Evolutionary conservation across 805 yeast genomes (phyloP).

Genomic region (Myxozyma monticola): DNA sequence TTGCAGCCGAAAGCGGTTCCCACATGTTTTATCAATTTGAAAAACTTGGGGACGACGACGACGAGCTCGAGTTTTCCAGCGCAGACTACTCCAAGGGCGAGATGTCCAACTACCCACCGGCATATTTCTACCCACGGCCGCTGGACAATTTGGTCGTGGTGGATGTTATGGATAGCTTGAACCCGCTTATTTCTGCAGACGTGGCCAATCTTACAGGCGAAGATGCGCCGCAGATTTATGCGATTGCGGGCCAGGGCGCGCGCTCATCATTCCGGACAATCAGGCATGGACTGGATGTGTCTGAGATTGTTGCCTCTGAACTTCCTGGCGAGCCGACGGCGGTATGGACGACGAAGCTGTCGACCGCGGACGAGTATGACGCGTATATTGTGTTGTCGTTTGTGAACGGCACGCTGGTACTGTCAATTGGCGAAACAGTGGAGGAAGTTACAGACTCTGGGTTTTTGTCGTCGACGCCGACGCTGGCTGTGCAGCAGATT

Average conservation of each 20-base stretch:
- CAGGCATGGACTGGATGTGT: slow-evolving; percentile 59
- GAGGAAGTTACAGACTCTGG: slow-evolving; percentile 72
- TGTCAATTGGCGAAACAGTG: slow-evolving; percentile 76
- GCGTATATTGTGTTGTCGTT: slow-evolving; percentile 66
- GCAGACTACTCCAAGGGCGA: slow-evolving; percentile 37
- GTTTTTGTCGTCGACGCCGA: slow-evolving; percentile 54
- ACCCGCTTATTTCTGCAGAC: slow-evolving; percentile 54
- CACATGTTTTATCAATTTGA: slow-evolving; percentile 77
- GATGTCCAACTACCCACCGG: slow-evolving; percentile 41
- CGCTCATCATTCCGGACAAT: slow-evolving; percentile 51
- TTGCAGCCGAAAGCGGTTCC: slow-evolving; percentile 61
- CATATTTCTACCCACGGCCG: slow-evolving; percentile 31
- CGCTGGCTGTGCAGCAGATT: slow-evolving; percentile 68
- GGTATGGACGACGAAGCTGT: slow-evolving; percentile 63
- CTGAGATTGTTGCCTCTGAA: slow-evolving; percentile 70
- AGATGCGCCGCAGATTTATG: slow-evolving; percentile 45
- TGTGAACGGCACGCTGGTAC: slow-evolving; percentile 64
- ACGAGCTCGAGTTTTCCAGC: slow-evolving; percentile 41
- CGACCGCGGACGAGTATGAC: slow-evolving; percentile 51
- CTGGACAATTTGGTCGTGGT: slow-evolving; percentile 60
- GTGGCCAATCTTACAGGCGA: slow-evolving; percentile 39
- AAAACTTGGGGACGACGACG: slow-evolving; percentile 63
- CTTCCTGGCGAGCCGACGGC: slow-evolving; percentile 64
- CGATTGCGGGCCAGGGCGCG: slow-evolving; percentile 46
- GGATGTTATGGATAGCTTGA: slow-evolving; percentile 48